Evolutionary conservation across 768 basidiomycete genomes (phyloP).

Genomic region (Tylopilus balloui): DNA sequence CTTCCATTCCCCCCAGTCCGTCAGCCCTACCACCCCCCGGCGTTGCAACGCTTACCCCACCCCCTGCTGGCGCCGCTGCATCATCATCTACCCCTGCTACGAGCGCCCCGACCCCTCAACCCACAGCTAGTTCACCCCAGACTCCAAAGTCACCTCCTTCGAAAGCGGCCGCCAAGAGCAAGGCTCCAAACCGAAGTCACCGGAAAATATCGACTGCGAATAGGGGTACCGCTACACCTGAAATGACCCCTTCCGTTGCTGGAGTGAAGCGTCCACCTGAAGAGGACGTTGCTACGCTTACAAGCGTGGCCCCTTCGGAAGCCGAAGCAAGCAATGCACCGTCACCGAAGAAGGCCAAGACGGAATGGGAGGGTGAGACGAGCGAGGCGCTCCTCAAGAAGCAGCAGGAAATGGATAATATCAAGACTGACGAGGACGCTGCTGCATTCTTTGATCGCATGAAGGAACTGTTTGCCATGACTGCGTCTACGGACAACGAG

Average conservation of each 20-base stretch:
- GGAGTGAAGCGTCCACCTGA: slow-evolving; percentile 35
- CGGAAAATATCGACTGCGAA: slow-evolving; percentile 33
- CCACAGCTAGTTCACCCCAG: slow-evolving; percentile 53
- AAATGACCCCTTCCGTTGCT: slow-evolving; percentile 28
- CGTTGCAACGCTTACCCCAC: slow-evolving; percentile 39
- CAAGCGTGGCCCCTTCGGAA: slow-evolving; percentile 32
- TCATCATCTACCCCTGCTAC: slow-evolving; percentile 50
- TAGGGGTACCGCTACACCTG: slow-evolving; percentile 32
- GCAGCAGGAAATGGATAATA: slow-evolving; percentile 37
- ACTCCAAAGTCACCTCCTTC: slow-evolving; percentile 68
- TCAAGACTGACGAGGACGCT: slow-evolving; percentile 68
- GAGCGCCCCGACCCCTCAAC: slow-evolving; percentile 37
- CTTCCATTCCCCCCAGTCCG: slow-evolving; percentile 23
- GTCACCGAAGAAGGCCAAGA: slow-evolving; percentile 68
- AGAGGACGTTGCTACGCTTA: slow-evolving; percentile 29
- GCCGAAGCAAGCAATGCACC: slow-evolving; percentile 44
- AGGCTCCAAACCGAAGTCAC: slow-evolving; percentile 24
- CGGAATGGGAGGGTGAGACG: slow-evolving; percentile 63
- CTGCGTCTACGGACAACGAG: slow-evolving; percentile 38
- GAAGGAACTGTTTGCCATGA: slow-evolving; percentile 57
- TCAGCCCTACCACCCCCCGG: slow-evolving; percentile 13
- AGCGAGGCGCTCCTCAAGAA: slow-evolving; percentile 45
- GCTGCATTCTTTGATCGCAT: slow-evolving; percentile 57
- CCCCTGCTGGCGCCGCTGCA: slow-evolving; percentile 36
- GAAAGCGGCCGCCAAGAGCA: slow-evolving; percentile 48